Percentiles rank a stretch among this genome's conserved stretches.
Evolutionary conservation across 257 asterid species (phyloP).

Genomic region (Voacanga thouarsii): DNA sequence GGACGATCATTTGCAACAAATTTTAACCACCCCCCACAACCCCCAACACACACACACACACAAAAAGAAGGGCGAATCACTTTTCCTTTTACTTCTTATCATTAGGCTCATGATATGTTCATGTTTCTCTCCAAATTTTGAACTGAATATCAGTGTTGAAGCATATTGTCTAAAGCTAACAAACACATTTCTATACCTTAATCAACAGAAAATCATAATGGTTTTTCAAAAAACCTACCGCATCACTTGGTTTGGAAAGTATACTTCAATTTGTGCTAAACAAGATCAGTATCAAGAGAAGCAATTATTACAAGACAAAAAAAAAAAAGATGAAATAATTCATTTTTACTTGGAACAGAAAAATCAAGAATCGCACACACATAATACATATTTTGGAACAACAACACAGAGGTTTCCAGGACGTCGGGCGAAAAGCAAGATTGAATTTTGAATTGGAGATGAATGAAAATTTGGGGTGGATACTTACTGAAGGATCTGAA

Average conservation of each 20-base stretch:
- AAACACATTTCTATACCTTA: neutral
- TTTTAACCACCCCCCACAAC: neutral
- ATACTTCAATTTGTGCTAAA: neutral
- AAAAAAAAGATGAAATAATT: neutral
- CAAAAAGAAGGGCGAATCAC: neutral
- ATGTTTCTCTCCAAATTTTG: too few species aligned
- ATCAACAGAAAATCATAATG: neutral
- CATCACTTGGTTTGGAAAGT: neutral
- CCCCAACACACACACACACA: neutral
- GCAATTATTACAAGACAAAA: neutral
- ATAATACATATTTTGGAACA: neutral
- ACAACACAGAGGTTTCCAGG: neutral
- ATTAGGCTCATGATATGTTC: neutral
- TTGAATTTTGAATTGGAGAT: neutral
- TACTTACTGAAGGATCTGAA: neutral
- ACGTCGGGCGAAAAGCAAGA: neutral
- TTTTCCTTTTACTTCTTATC: neutral
- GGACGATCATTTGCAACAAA: neutral
- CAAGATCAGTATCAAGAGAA: neutral
- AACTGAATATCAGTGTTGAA: neutral
- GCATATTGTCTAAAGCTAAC: neutral
- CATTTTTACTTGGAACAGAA: neutral
- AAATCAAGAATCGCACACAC: neutral
- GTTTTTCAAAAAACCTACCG: neutral
- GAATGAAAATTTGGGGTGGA: neutral